phyloP scores from a whole-genome alignment of 1,284 basidiomycete genomes.

The Amylostereum chailletii region DNA sequence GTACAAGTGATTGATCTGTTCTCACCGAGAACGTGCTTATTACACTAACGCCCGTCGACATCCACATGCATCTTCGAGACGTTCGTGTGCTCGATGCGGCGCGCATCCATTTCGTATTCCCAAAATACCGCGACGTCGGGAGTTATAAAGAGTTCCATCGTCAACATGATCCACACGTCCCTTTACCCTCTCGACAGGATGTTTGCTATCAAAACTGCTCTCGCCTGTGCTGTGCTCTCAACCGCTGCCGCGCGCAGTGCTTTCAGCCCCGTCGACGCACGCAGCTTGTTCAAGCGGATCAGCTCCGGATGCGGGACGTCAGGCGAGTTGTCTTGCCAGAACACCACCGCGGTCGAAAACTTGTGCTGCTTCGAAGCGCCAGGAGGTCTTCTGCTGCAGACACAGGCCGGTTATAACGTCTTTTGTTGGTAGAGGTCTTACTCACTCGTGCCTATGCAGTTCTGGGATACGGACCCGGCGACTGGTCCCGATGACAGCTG shows the following conservation, averaged over 20 bases:
- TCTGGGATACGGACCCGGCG: slow-evolving; percentile 35
- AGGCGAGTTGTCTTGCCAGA: slow-evolving; percentile 26
- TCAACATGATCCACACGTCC: no score
- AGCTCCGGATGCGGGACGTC: slow-evolving; percentile 25
- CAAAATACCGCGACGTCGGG: no score
- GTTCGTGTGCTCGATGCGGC: no score
- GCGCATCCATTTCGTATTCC: no score
- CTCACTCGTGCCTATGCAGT: slow-evolving; percentile 13
- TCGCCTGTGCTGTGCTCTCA: neutral
- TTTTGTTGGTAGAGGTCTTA: neutral
- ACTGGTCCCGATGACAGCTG: slow-evolving; percentile 62
- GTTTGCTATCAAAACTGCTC: neutral
- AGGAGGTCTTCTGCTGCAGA: slow-evolving; percentile 50
- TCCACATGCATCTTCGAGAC: no score
- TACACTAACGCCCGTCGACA: no score
- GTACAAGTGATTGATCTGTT: no score
- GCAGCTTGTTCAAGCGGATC: slow-evolving; percentile 18
- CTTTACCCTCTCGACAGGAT: neutral
- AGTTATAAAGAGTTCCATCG: no score
- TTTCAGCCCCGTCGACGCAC: neutral
- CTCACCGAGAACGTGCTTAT: no score
- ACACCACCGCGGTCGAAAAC: slow-evolving; percentile 16
- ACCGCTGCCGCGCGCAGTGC: neutral
- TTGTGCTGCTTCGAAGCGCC: slow-evolving; percentile 27
- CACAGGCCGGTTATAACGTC: slow-evolving; percentile 32